A percentile compares a stretch with the other conserved stretches of the same genome.
These are phyloP conservation scores for Raffaelea ambrosiae DNA, from an alignment of 2,329 filamentous ascomycete genomes.

Conservation along the genomic window DNA sequence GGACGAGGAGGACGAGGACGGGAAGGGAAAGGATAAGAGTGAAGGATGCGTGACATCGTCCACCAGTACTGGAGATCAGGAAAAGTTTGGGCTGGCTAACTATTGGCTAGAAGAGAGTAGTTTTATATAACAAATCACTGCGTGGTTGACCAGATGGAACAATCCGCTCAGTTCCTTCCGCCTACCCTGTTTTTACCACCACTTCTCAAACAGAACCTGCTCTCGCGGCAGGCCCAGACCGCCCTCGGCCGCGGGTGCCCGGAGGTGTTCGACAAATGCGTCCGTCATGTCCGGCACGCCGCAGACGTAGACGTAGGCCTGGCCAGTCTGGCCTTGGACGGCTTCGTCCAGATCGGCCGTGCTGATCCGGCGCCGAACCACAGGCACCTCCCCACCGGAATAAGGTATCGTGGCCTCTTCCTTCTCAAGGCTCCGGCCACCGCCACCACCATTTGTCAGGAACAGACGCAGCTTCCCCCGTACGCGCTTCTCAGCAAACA, in stretches of 20 bases:
- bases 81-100: too few relatives aligned
- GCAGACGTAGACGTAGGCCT: constrained; percentile 50
- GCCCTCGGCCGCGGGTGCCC: constrained; percentile 12
- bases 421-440: too few relatives aligned
- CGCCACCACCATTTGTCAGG: constrained; percentile 25
- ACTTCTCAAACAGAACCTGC: constrained; percentile 27
- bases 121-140: too few relatives aligned
- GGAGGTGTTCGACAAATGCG: constrained; percentile 44
- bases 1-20: too few relatives aligned
- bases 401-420: constrained; percentile 3
- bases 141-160: too few relatives aligned
- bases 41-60: too few relatives aligned
- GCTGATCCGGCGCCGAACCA: constrained; percentile 31
- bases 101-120: too few relatives aligned
- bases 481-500: constrained; percentile 30
- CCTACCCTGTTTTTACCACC: too few relatives aligned
- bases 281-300: constrained; percentile 64
- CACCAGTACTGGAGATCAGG: too few relatives aligned
- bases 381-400: constrained; percentile 18
- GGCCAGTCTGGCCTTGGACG: constrained; percentile 16
- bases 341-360: constrained; percentile 31
- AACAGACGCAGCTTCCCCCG: constrained; percentile 37
- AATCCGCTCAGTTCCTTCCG: too few relatives aligned
- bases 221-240: constrained; percentile 18
- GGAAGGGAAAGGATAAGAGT: too few relatives aligned